A percentile compares a stretch with the other conserved stretches of the same genome.
These are phyloP conservation scores for Leucocoprinus birnbaumii DNA, from an alignment of 768 basidiomycete genomes.

Conservation along the genomic window DNA sequence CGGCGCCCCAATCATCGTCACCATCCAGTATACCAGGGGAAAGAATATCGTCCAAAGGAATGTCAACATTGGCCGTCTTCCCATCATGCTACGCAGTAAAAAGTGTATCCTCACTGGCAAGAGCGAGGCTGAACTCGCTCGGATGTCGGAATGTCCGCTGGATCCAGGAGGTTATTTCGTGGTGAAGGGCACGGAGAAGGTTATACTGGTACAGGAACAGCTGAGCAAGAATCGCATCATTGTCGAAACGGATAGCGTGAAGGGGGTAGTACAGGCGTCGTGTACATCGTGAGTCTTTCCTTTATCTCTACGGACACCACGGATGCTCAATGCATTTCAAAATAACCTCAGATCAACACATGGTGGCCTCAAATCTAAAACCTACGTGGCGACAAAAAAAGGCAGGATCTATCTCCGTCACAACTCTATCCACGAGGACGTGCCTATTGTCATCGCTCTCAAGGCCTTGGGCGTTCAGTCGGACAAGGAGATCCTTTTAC, in stretches of 20 bases:
- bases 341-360: slow-evolving; percentile 61
- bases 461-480: slow-evolving; percentile 97
- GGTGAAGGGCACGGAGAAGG: slow-evolving; percentile 98
- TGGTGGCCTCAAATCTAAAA: slow-evolving; percentile 91
- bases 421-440: slow-evolving; percentile 96
- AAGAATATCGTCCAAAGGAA: slow-evolving; percentile 85
- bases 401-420: slow-evolving; percentile 94
- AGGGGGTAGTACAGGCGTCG: slow-evolving; percentile 89
- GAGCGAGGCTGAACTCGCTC: slow-evolving; percentile 79
- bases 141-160: slow-evolving; percentile 94
- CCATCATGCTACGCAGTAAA: slow-evolving; percentile 95
- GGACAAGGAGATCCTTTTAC: slow-evolving; percentile 94
- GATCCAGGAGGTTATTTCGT: slow-evolving; percentile 99
- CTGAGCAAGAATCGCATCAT: slow-evolving; percentile 99
- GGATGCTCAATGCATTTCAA: slow-evolving; percentile 10
- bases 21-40: slow-evolving; percentile 92
- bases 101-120: slow-evolving; percentile 87
- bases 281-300: slow-evolving; percentile 81
- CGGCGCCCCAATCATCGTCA: slow-evolving; percentile 88
- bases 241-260: slow-evolving; percentile 89
- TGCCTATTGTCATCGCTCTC: slow-evolving; percentile 93
- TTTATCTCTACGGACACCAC: background rate
- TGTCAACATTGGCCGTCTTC: slow-evolving; percentile 86
- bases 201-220: slow-evolving; percentile 98
- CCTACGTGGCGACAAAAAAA: slow-evolving; percentile 95